These are phyloP conservation scores for Pyrenophora tritici-repentis DNA, from an alignment of 2,329 filamentous ascomycete species.

Conservation along the genomic window DNA sequence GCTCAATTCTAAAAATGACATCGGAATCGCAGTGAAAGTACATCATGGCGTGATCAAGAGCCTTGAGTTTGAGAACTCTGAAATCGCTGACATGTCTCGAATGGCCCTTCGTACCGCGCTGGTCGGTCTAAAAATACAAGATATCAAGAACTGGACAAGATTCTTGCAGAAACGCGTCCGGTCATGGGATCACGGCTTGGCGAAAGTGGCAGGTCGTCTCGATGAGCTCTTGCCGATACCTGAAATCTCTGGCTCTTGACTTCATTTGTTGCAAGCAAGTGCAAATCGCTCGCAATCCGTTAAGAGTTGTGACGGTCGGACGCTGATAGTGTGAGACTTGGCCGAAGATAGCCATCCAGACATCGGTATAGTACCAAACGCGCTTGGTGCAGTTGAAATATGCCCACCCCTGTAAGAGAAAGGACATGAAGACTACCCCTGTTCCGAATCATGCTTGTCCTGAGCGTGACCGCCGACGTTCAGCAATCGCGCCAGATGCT, in stretches of 20 bases:
- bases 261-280: too few relatives aligned
- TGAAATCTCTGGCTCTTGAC: constrained; percentile 14
- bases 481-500: too few relatives aligned
- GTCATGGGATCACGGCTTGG: constrained; percentile 18
- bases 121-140: constrained; percentile 54
- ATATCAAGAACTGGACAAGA: constrained; percentile 51
- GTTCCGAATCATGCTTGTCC: too few relatives aligned
- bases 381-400: not conserved
- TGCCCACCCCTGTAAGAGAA: constrained; percentile 1
- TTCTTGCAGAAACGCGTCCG: constrained; percentile 25
- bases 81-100: constrained; percentile 7
- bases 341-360: too few relatives aligned
- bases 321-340: too few relatives aligned
- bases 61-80: constrained; percentile 40
- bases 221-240: constrained; percentile 32
- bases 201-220: constrained; percentile 23
- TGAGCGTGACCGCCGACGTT: too few relatives aligned
- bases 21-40: constrained; percentile 37
- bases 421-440: not conserved
- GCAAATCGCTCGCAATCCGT: not conserved
- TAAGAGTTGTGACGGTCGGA: not conserved
- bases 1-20: constrained; percentile 54
- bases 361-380: not conserved
- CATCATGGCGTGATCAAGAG: constrained; percentile 64
- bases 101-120: constrained; percentile 26